Percentiles rank a stretch among this genome's conserved stretches.
Conservation (phyloP, 306 rosid species). For the Cicer bijugum region DNA sequence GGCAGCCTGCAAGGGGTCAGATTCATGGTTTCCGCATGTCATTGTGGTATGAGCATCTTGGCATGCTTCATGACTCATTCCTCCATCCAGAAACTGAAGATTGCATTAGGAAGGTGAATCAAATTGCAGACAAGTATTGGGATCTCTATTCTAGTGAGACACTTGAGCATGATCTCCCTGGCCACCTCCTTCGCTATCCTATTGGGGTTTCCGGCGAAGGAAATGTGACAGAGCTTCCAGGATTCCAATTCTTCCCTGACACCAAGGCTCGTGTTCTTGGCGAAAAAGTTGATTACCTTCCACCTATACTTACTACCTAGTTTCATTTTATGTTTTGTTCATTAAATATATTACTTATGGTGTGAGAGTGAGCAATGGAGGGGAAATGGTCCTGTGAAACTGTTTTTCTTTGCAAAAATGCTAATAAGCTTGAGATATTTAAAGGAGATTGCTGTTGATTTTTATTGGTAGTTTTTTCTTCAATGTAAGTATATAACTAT, state of each 20-base stretch:
- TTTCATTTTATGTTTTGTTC: constrained; percentile 40
- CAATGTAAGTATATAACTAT: background rate
- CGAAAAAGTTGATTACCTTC: constrained; percentile 60
- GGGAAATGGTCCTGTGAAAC: background rate
- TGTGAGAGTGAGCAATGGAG: constrained; percentile 14
- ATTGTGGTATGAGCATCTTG: constrained; percentile 72
- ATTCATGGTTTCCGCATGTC: constrained; percentile 70
- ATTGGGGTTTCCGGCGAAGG: constrained; percentile 57
- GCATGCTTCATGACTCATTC: constrained; percentile 55
- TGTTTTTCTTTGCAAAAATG: background rate
- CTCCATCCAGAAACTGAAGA: constrained; percentile 58
- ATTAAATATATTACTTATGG: constrained; percentile 18
- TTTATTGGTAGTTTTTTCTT: background rate
- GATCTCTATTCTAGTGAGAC: constrained; percentile 59
- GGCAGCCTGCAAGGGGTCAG: constrained; percentile 63
- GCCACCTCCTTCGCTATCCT: constrained; percentile 70
- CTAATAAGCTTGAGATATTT: constrained; percentile 14
- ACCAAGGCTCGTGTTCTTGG: constrained; percentile 70
- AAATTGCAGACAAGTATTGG: constrained; percentile 67
- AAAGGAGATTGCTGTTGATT: constrained; percentile 4
- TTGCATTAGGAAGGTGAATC: constrained; percentile 55
- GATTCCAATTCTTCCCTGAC: constrained; percentile 69
- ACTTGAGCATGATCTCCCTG: constrained; percentile 62
- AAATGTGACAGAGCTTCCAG: constrained; percentile 51
- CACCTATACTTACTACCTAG: constrained; percentile 73